Conservation (phyloP, 257 asterid species). For the Rauvolfia tetraphylla region DNA sequence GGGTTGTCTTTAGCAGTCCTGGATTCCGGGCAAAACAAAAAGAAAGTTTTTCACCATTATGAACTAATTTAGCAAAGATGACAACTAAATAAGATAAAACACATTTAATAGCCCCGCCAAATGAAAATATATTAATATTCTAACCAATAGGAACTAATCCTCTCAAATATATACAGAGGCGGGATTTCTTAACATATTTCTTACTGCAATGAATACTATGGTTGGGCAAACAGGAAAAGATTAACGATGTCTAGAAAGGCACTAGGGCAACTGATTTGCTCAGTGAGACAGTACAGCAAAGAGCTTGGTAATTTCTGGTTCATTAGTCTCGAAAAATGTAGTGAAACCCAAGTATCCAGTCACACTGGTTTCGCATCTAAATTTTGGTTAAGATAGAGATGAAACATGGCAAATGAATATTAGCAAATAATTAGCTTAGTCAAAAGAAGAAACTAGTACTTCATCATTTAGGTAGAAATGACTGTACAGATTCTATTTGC, state of each 20-base stretch:
- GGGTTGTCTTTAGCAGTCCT: slow-evolving; percentile 91
- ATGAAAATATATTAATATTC: background rate
- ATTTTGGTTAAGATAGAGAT: background rate
- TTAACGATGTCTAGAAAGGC: background rate
- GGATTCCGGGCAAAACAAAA: slow-evolving; percentile 26
- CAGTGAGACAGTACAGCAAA: background rate
- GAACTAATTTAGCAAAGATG: background rate
- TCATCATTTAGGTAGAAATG: background rate
- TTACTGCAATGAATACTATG: background rate
- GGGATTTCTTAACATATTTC: background rate
- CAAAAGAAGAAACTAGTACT: background rate
- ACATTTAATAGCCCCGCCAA: background rate
- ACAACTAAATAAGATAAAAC: background rate
- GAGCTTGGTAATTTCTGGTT: background rate
- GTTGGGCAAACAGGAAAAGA: background rate
- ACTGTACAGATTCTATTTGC: background rate
- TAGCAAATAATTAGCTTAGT: background rate
- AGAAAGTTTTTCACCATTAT: background rate
- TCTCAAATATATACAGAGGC: background rate
- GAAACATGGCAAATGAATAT: background rate
- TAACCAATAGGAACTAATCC: background rate
- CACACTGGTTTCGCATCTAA: background rate
- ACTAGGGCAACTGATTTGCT: background rate
- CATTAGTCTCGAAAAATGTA: background rate
- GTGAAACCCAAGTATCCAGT: background rate